Base-by-base conservation (phyloP, 768 basidiomycete genomes). In the Boletus tylopilopsis region DNA sequence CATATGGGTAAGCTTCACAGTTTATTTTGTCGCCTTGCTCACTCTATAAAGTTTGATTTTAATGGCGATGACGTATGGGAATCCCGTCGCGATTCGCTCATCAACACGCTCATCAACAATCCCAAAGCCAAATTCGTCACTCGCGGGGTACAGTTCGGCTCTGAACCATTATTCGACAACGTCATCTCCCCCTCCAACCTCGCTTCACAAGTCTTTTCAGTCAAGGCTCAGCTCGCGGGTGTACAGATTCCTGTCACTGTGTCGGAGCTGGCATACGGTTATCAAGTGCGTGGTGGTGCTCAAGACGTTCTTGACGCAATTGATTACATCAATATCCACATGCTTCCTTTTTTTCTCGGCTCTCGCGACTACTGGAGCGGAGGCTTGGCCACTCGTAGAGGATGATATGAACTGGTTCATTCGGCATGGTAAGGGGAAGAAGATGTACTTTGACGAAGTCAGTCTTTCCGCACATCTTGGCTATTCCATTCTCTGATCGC, bases 371-470 rank as follows among this genome's bases (percentile, higher is more conserved):
- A 55, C 55, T 79, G 87, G 80, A 3, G 74, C 73, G 36, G 61
- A 73, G 16, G 76, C 85, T 1, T 87, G 86, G 85, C 78, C 84
- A 1, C 68, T 82, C 24, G 79, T 88, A 0, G 42, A 70, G 50
- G 62, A 56, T 1, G 85, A 89, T 60, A 61, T 87, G 47, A 64
- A 85, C 51, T 89, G 81, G 79, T 89, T 89, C 59, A 73, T 83
- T 33, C 60, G 71, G 16, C 74, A 83, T 45, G 81, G 79, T 4
- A 60, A 76, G 23, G 80, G 78, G 11, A 88, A 88, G 73, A 89
- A 90, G 68, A 85, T 88, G 62, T 85, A 85, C 58, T 71, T 87
- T 30, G 82, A 79, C 56, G 77, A 90, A 76, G 87, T 81, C 36
- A 27, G 73, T 46, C 33, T 16, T 21, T 42, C 13, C 36, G 19